Evolutionary conservation across 768 basidiomycete species (phyloP), one percentile per base, ranked within the genome.

Genomic region (Leccinum disarticulatum): DNA sequence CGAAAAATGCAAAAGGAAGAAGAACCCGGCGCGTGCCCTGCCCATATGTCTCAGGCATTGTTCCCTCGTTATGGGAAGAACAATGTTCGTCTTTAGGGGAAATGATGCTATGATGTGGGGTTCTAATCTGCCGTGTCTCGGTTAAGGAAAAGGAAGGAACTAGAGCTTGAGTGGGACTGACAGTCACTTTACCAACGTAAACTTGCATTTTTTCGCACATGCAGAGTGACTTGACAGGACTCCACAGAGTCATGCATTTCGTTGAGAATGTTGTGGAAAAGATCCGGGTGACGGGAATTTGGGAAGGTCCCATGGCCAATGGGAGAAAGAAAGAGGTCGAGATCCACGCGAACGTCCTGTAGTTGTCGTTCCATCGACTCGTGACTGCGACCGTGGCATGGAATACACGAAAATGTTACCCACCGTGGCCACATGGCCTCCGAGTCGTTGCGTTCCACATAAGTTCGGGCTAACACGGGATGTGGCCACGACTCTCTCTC

Each of bases 41-140:
- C 43, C 43, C 43, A 46, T 46, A 53, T 62, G 65, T 68, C 67
- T 67, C 65, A 63, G 56, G 3, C 67, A 64, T 73, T 73, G 73
- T 74, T 64, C 62, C 61, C 73, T 66, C 22, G 17, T 68, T 73
- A 70, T 66, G 68, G 73, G 33, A 74, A 67, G 63, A 56, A 64
- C 70, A 70, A 70, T 64, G 71, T 68, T 59, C 66, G 47, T 56
- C 48, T 60, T 63, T 60, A 59, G 64, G 54, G 50, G 60, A 30
- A 66, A 58, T 30, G 43, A 46, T 46, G 43, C n/a, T 41, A 59
- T 49, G 25, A 49, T 49, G 17, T 30, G 50, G 17, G 50, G 27
- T n/a, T 51, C 53, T 61, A 52, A 66, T 65, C 62, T 67, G 64
- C 58, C 55, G 30, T 58, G 58, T 60, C 58, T 67, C 59, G 61